Evolutionary conservation across 73 alveolate genomes (phyloP).

Genomic region (Paraurostyla sp.): DNA sequence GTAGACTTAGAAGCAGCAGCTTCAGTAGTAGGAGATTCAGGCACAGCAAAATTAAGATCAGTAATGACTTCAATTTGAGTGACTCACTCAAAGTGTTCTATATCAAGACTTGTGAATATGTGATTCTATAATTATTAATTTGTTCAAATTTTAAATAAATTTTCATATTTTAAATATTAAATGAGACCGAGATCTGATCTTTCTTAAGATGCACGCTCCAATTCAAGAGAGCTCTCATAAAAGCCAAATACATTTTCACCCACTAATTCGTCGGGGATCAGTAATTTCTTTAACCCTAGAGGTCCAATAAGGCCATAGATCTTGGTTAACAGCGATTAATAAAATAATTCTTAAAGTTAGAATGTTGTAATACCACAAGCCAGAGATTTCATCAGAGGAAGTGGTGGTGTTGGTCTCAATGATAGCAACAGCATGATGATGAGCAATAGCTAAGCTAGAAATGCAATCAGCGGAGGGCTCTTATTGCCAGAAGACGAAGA

Average conservation of each 20-base stretch:
- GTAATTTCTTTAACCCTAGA: slow-evolving; percentile 42
- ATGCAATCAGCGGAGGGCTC: neutral
- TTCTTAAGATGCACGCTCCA: no score
- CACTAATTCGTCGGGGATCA: no score
- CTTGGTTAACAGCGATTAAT: neutral
- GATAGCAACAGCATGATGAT: neutral
- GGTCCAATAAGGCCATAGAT: slow-evolving; percentile 56
- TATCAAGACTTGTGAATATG: neutral
- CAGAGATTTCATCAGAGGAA: neutral
- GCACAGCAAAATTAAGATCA: neutral
- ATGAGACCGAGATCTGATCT: no score
- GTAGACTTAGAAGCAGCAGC: neutral
- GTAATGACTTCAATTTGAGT: neutral
- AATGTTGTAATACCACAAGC: slow-evolving; percentile 14
- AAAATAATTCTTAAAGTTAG: neutral
- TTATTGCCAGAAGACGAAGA: no score
- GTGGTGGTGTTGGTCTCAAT: neutral
- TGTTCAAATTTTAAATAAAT: no score
- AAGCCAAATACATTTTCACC: no score
- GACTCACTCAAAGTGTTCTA: neutral
- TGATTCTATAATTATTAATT: no score
- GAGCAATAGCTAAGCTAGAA: neutral
- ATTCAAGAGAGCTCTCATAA: no score
- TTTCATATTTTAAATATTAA: no score
- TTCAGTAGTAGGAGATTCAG: neutral